These are phyloP conservation scores for Eucalyptus cloeziana DNA, from an alignment of 345 rosid species.

Conservation along the genomic window DNA sequence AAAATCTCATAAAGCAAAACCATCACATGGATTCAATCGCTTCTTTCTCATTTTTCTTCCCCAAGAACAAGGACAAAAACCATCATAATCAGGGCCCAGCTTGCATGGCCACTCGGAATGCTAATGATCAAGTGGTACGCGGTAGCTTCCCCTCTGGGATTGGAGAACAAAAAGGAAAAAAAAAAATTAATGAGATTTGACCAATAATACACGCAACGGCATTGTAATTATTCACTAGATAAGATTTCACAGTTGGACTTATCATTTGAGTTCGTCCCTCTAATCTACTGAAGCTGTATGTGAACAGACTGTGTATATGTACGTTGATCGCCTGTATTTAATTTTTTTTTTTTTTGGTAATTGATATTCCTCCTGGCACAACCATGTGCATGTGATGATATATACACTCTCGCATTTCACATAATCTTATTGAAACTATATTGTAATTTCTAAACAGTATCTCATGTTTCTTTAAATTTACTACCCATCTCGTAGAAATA, in stretches of 20 bases:
- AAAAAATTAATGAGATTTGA: neutral
- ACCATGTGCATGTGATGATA: neutral
- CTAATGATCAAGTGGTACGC: neutral
- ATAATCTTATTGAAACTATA: neutral
- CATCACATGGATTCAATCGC: neutral
- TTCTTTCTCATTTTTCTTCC: neutral
- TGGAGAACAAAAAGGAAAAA: neutral
- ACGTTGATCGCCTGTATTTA: no score
- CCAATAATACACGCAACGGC: neutral
- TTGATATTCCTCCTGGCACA: neutral
- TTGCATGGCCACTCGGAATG: neutral
- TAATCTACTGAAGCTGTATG: neutral
- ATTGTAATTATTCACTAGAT: neutral
- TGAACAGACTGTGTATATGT: neutral
- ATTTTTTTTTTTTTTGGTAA: neutral
- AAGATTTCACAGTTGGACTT: neutral
- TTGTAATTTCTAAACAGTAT: neutral
- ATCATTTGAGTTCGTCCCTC: neutral
- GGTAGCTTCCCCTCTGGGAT: neutral
- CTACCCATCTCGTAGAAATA: rapidly evolving
- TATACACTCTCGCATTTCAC: neutral
- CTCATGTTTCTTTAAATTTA: neutral
- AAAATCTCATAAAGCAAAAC: neutral
- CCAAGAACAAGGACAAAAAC: neutral
- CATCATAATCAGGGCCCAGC: neutral